phyloP scores from a whole-genome alignment of 257 asterid species.

The Ilex aquifolium region DNA sequence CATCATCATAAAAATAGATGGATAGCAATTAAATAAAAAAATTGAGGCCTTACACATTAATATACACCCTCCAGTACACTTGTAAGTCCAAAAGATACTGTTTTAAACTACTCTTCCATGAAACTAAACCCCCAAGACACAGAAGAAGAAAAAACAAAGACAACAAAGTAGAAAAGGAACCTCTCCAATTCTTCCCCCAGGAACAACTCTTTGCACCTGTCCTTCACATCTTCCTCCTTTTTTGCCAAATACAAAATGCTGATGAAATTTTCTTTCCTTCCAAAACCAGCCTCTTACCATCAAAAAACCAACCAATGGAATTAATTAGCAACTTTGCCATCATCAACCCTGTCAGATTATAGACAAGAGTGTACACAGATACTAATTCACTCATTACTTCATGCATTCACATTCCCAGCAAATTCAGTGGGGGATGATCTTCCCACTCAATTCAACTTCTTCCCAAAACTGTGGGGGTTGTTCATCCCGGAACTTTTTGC shows the following conservation, averaged over 20 bases:
- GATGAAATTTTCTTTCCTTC: slow-evolving; percentile 12
- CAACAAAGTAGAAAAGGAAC: slow-evolving; percentile 28
- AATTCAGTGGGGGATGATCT: slow-evolving; percentile 10
- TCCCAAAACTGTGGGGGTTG: slow-evolving; percentile 19
- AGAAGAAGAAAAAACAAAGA: slow-evolving; percentile 20
- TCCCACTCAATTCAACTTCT: slow-evolving; percentile 7
- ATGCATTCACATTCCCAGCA: slow-evolving; percentile 9
- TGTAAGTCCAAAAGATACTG: slow-evolving; percentile 38
- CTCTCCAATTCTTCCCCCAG: too few species aligned
- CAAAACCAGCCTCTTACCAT: slow-evolving; percentile 4
- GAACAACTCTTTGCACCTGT: not conserved
- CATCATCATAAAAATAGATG: slow-evolving; percentile 8
- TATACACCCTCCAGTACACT: slow-evolving; percentile 45
- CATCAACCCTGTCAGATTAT: slow-evolving; percentile 14
- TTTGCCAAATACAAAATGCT: slow-evolving; percentile 21
- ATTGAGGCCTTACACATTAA: slow-evolving; percentile 33
- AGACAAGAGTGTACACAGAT: slow-evolving; percentile 8
- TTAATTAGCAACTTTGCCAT: slow-evolving; percentile 15
- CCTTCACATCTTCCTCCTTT: slow-evolving; percentile 37
- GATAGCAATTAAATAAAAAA: slow-evolving; percentile 19
- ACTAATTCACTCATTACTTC: slow-evolving; percentile 12
- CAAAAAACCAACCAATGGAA: slow-evolving; percentile 11
- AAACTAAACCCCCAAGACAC: slow-evolving; percentile 20
- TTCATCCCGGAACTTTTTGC: not conserved
- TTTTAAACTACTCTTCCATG: slow-evolving; percentile 19